Evolutionary conservation across 108 stramenopile species (phyloP), one percentile per base, ranked within the genome.

Genomic region (Cyclotella atomus): DNA sequence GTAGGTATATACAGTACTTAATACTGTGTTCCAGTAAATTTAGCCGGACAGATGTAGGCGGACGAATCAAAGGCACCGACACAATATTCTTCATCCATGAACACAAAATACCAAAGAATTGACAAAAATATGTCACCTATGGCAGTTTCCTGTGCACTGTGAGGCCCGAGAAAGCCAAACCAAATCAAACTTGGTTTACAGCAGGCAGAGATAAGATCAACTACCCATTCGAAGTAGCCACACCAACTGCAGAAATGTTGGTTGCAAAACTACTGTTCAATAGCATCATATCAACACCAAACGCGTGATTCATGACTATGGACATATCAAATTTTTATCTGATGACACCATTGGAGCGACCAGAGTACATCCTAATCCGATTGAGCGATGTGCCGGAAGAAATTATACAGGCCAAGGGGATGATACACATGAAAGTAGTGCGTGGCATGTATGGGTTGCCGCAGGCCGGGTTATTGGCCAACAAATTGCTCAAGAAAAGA

Each of bases 211-310:
- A 86, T 41, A 68, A 28, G 0, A 55, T 87, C 38, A 63, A 81
- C 21, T 83, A 78, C 68, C 54, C 67, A 21, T 41, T 23, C 0
- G 72, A 76, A 21, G 64, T 43, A 4, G 60, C 45, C 32, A 81
- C 87, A 2, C 70, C 75, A 6, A 75, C 82, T 9, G 73, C 45
- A 0, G 82, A 81, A 0, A 73, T 70, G 24, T 28, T 88, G 0
- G 70, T 76, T 23, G 72, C 67, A 0, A 88, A 88, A 70, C n/a
- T 80, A 3, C 52, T 83, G 0, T 33, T 88, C 59, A 88, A 84
- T 70, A 84, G 82, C 45, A 52, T 76, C 67, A 50, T 88, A 41
- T 78, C 72, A 59, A 78, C 64, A 14, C 50, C 41, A 0, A 30
- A n/a, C 1, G 81, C 80, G 2, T 28, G 52, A 12, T 76, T 57